Percentiles rank a stretch among this genome's conserved stretches.
phyloP scores from a whole-genome alignment of 805 yeast genomes.

The Saturnispora quitensis region DNA sequence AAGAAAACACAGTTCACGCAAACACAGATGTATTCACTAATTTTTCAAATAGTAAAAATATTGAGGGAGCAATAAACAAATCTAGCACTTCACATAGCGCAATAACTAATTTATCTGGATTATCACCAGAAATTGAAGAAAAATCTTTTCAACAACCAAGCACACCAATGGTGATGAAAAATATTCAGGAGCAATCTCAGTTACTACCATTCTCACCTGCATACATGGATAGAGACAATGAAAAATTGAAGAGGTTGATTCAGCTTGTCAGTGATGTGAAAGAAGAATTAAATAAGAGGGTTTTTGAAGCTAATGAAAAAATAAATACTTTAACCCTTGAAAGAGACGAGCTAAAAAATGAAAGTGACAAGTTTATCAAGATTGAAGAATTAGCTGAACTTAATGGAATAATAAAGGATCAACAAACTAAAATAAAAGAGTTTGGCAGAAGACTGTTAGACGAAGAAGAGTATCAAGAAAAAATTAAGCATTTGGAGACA shows the following conservation, averaged over 20 bases:
- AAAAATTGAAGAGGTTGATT: conserved; percentile 18
- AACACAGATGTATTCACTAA: neutral
- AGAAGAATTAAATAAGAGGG: conserved; percentile 39
- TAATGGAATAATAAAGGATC: conserved; percentile 46
- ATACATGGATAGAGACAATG: conserved; percentile 12
- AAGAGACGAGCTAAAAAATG: conserved; percentile 13
- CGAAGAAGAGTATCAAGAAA: conserved; percentile 36
- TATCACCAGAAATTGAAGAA: neutral
- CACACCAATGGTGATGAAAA: neutral
- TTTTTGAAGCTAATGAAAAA: conserved; percentile 47
- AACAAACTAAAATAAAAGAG: conserved; percentile 36
- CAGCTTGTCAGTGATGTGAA: conserved; percentile 28
- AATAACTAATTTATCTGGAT: neutral
- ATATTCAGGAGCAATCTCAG: neutral
- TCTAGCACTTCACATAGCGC: neutral
- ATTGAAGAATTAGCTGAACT: conserved; percentile 24
- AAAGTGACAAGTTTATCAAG: neutral
- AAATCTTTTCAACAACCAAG: neutral
- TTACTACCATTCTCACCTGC: conserved; percentile 16
- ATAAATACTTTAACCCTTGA: conserved; percentile 40
- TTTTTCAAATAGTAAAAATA: neutral
- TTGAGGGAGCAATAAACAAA: neutral
- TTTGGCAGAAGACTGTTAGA: conserved; percentile 34
- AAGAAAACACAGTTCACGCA: neutral
- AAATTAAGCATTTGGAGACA: conserved; percentile 38